phyloP scores from a whole-genome alignment of 2,329 filamentous ascomycete species.

The Penicillium thymicola region DNA sequence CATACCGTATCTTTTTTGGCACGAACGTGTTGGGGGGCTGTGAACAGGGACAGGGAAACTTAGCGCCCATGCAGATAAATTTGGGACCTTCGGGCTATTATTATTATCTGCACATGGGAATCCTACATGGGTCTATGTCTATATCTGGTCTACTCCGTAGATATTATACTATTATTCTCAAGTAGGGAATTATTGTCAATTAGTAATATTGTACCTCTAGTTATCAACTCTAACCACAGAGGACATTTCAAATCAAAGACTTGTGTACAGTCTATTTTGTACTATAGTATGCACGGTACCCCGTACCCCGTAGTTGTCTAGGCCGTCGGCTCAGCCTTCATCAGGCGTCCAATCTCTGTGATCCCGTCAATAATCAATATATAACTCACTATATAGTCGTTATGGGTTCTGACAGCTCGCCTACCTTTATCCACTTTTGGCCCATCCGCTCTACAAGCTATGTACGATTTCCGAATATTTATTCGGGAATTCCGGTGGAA shows the following conservation, averaged over 20 bases:
- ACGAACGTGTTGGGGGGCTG: slow-evolving; percentile 8
- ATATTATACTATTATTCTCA: neutral
- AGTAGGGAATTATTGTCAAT: neutral
- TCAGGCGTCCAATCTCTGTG: neutral
- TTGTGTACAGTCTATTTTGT: neutral
- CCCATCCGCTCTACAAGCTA: neutral
- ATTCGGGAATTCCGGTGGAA: neutral
- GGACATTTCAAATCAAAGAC: neutral
- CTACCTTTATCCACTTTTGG: neutral
- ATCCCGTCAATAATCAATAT: slow-evolving; percentile 1
- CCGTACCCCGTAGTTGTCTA: neutral
- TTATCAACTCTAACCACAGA: neutral
- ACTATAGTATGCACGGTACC: neutral
- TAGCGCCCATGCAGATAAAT: slow-evolving; percentile 11
- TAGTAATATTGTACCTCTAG: neutral
- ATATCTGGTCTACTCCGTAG: neutral
- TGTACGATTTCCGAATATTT: neutral
- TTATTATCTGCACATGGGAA: neutral
- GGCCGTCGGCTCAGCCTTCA: neutral
- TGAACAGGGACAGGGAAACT: slow-evolving; percentile 11
- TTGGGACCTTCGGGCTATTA: slow-evolving; percentile 1
- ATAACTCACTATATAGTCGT: neutral
- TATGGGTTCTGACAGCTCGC: slow-evolving; percentile 6
- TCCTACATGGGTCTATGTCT: neutral
- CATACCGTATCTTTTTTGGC: slow-evolving; percentile 8